Base-by-base conservation (phyloP, 139 green algal species). In the Chlorella sp. region DNA sequence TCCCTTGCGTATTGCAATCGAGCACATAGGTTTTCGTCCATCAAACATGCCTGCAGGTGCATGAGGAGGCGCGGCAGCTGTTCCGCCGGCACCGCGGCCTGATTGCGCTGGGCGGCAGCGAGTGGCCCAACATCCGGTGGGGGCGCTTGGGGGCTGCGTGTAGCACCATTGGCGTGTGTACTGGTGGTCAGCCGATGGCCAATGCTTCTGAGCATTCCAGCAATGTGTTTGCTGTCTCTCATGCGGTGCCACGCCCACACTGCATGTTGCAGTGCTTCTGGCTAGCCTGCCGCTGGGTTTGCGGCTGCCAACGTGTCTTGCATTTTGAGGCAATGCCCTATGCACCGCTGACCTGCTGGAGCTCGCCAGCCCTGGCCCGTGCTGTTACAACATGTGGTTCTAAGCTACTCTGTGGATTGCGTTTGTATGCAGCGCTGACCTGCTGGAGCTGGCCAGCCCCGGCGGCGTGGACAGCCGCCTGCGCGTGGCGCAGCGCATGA, bases 71-170 rank as follows among this genome's bases (percentile, higher is more conserved):
- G 14, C 69, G 74, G 32, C 22, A 44, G 41, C 84, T 97, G 58
- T 97, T 91, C 74, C 44, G 84, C 41, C 60, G 87, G 41, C 85
- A 92, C 67, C 84, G 75, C 26, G 84, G 83, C n/a, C 64, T 90
- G 1, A 58, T 90, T 17, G 44, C 89, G 70, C 80, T 87, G 34
- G 58, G 60, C 32, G 74, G 69, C 30, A 88, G 75, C n/a, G 92
- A 96, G 79, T 96, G 92, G 92, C 88, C 84, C n/a, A 86, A 87
- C 41, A 73, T 95, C 60, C 80, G 87, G 77, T 44, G 48, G 51
- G n/a, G 76, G 2, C 22, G 20, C 4, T 44, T 16, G 13, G 19
- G 67, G 34, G 14, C 34, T 44, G 65, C 20, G 60, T 24, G 30
- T 19, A 22, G 65, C 65, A 19, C 7, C 32, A 30, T 43, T n/a